phyloP scores from a whole-genome alignment of 2,329 filamentous ascomycete species.

The Diaporthe vexans region DNA sequence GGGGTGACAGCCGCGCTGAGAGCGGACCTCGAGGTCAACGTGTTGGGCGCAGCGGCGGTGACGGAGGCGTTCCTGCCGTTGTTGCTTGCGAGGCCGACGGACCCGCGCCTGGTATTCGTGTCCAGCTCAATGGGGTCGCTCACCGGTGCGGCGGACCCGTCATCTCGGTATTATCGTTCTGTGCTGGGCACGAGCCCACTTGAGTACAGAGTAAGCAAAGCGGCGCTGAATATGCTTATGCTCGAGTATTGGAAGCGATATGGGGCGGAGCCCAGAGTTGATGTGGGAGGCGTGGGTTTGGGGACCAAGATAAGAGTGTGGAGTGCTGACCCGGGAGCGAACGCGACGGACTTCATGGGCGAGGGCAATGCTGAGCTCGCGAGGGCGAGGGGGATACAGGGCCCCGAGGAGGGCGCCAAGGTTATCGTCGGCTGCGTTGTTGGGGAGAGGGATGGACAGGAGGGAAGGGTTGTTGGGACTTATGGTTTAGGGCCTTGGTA shows the following conservation, averaged over 20 bases:
- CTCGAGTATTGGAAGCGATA: conserved; percentile 42
- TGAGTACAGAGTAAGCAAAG: conserved; percentile 47
- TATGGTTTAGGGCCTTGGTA: conserved; percentile 29
- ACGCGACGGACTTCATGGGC: conserved; percentile 34
- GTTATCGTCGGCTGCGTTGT: conserved; percentile 18
- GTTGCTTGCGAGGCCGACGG: neutral
- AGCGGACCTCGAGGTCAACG: conserved; percentile 30
- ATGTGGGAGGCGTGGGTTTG: neutral
- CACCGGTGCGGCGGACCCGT: conserved; percentile 42
- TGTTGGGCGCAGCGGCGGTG: conserved; percentile 22
- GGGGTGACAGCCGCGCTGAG: conserved; percentile 25
- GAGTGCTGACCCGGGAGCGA: conserved; percentile 28
- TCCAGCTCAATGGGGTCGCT: conserved; percentile 46
- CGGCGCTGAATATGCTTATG: conserved; percentile 50
- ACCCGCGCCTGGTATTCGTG: conserved; percentile 40
- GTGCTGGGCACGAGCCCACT: conserved; percentile 36
- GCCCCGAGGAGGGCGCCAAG: conserved; percentile 8
- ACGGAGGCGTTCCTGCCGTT: conserved; percentile 34
- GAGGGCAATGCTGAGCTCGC: conserved; percentile 7
- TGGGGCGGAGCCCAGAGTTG: neutral
- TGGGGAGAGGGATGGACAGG: conserved; percentile 26
- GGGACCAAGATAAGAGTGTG: conserved; percentile 20
- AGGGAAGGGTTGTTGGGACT: conserved; percentile 25
- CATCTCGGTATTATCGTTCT: conserved; percentile 39
- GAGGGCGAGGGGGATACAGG: conserved; percentile 26